These are phyloP conservation scores for Planoprotostelium fungivorum DNA, from an alignment of 78 protist species.

Conservation along the genomic window DNA sequence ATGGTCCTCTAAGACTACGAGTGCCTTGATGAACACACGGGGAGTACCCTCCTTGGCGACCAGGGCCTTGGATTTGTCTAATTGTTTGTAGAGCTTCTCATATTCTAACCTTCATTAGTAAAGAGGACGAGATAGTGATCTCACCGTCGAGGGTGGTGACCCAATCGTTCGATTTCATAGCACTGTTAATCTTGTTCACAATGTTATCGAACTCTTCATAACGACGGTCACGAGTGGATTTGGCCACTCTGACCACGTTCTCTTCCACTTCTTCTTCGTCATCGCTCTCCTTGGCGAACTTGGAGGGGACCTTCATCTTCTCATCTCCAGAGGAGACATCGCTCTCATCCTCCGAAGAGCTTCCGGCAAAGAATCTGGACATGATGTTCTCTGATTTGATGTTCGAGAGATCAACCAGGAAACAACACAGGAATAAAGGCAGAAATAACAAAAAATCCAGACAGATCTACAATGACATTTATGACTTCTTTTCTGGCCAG, in stretches of 20 bases:
- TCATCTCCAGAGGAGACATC: slow-evolving; percentile 30
- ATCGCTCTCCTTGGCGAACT: slow-evolving; percentile 5
- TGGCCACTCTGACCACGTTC: slow-evolving; percentile 30
- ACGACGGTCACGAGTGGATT: slow-evolving; percentile 29
- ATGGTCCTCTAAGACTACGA: slow-evolving; percentile 12
- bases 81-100: slow-evolving; percentile 29
- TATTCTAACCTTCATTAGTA: slow-evolving; percentile 5
- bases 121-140: neutral
- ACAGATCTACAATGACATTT: neutral
- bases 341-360: slow-evolving; percentile 28
- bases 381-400: neutral
- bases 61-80: slow-evolving; percentile 14
- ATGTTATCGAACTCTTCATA: slow-evolving; percentile 35
- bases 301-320: slow-evolving; percentile 18
- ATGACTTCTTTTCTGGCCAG: no score
- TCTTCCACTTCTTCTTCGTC: slow-evolving; percentile 46
- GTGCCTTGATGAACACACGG: slow-evolving; percentile 36
- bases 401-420: neutral
- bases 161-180: slow-evolving; percentile 55
- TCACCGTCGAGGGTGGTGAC: slow-evolving; percentile 16
- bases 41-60: slow-evolving; percentile 42
- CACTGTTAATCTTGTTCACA: slow-evolving; percentile 22
- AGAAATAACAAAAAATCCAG: neutral
- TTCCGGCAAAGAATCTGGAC: slow-evolving; percentile 41
- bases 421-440: neutral